Base-by-base conservation (phyloP, 2,329 filamentous ascomycete genomes). In the Calonectria pauciramosa region DNA sequence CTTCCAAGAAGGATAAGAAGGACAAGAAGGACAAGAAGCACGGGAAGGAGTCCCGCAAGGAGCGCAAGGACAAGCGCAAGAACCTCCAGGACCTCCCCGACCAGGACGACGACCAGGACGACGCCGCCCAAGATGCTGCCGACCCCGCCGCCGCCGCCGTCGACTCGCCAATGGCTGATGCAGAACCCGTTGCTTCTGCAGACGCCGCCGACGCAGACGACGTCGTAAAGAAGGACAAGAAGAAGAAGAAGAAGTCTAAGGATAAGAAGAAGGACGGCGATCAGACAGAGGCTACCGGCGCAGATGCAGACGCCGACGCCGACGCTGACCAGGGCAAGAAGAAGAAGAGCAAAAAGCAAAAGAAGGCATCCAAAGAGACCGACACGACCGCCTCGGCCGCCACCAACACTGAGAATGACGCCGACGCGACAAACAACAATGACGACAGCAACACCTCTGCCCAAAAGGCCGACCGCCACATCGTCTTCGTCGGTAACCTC, bases 401-500 rank as follows among this genome's bases (percentile, higher is more conserved):
- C 30, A 68, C 78, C 32, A 75, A 73, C 18, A 68, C 70, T 56
- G 41, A 76, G 38, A 60, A 75, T 44, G 47, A 68, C 23, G 65
- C n/a, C 63, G 41, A 71, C 10, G 63, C 23, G 68, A 75, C 74
- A 74, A 76, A 69, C 56, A 16, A 60, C 11, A 20, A 49, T 49
- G 30, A 26, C 41, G 75, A 70, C 14, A 9, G 18, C n/a, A 26
- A 30, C 30, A 10, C 28, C 41, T 49, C 51, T 3, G 32, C 44
- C 18, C 38, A 76, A 59, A 81, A 83, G 64, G 72, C 75, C 60
- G 81, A 82, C 69, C 82, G 82, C 44, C 78, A 81, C 80, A 86
- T 85, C 74, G 80, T 82, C 78, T 83, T 82, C 41, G 77, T 81
- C 26, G 95, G 96, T 84, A 98, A 98, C 87, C 93, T 99, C 8